Conservation (phyloP, 2,329 filamentous ascomycete genomes). For the Daldinia eschscholtzii region DNA sequence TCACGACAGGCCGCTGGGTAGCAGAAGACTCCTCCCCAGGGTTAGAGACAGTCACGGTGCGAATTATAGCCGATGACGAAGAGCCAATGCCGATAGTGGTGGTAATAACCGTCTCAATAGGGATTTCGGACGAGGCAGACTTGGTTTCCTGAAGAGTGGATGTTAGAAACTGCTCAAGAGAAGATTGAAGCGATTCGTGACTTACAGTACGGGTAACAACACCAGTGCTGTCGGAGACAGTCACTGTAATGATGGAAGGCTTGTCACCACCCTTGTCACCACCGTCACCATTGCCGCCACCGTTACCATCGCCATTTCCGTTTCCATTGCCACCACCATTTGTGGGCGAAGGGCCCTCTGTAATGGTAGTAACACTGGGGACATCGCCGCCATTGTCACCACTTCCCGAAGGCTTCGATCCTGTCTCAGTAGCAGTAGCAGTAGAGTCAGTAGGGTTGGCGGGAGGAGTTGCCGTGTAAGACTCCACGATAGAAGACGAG, state of each 20-base stretch:
- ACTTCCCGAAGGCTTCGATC: slow-evolving; percentile 9
- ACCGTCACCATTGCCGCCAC: not conserved
- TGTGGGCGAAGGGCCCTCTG: not conserved
- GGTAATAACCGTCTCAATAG: slow-evolving; percentile 19
- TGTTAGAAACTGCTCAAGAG: slow-evolving; percentile 17
- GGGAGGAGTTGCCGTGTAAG: slow-evolving; percentile 38
- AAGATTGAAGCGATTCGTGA: not conserved
- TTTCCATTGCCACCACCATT: not conserved
- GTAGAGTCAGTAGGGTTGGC: slow-evolving; percentile 20
- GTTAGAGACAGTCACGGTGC: slow-evolving; percentile 40
- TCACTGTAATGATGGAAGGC: slow-evolving; percentile 33
- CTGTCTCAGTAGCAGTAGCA: slow-evolving; percentile 20
- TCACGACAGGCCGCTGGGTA: slow-evolving; percentile 27
- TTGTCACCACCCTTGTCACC: slow-evolving; percentile 2
- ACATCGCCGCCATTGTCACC: slow-evolving; percentile 1
- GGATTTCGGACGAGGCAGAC: slow-evolving; percentile 6
- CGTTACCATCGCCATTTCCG: not conserved
- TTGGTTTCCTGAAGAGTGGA: slow-evolving; percentile 19
- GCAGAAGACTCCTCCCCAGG: not conserved
- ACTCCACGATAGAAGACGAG: slow-evolving; percentile 47
- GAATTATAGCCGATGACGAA: slow-evolving; percentile 13
- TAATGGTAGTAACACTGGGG: not conserved
- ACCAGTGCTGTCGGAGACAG: slow-evolving; percentile 26
- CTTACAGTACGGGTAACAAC: slow-evolving; percentile 35
- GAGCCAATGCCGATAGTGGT: slow-evolving; percentile 9